Base-by-base conservation (phyloP, 768 basidiomycete genomes). In the Tulasnella sp. region DNA sequence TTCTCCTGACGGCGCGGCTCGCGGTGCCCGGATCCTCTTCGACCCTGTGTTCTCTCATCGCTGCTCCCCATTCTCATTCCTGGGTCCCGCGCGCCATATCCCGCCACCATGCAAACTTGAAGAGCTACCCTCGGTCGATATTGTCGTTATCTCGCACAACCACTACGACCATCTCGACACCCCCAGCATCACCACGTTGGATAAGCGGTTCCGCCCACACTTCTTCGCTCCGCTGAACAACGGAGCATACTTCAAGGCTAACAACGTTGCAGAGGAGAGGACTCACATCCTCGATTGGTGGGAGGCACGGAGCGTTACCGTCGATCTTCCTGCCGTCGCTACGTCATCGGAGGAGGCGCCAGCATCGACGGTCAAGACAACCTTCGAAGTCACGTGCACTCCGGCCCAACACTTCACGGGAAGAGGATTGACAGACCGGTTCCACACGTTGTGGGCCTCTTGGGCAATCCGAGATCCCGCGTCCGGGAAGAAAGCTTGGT, bases 1-100 rank as follows among this genome's bases (percentile, higher is more conserved):
- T 1, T 81, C 79, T 7, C 78, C 83, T 1, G 80, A 81, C 4
- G 80, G 79, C 1, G 77, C 79, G 11, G 71, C 77, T 73, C 81
- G 83, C 58, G 88, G 88, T 12, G 82, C 85, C 3, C 83, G 88
- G 7, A 83, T 89, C 37, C 81, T 89, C 2, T 88, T 87, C 78
- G 88, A 89, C 76, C 87, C 81, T 0, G 81, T 80, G 3, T 88
- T 88, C 80, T 87, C 86, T 74, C 83, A 87, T 72, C 83, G 87
- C 3, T 89, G 88, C 80, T 86, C 86, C 31, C 87, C 87, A 0
- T 83, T 80, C 71, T 85, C 85, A 70, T 83, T 80, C 75, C 49
- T 85, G 1, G 87, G 88, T 11, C 87, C 87, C 0, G 86, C 85
- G 70, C 81, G 88, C 14, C 86, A 82, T 79, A 88, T 86, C 0